Base-by-base conservation (phyloP, 345 rosid species). In the Euphorbia pulcherrima region DNA sequence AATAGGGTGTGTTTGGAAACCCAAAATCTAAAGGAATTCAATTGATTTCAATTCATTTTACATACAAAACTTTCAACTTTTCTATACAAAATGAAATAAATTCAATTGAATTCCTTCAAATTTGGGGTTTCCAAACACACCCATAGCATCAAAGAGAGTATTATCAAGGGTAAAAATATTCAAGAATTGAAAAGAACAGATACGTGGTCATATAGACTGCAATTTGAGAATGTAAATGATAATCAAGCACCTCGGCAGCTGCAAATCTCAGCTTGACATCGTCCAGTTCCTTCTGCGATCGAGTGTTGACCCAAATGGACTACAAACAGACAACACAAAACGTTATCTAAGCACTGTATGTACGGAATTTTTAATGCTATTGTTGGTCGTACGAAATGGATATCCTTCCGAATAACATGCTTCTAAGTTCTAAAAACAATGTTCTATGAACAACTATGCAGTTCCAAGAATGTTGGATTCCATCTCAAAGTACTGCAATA, bases 251-350 rank as follows among this genome's bases (percentile, higher is more conserved):
- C 97, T 91, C 99, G 0, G 96, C 97, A 57, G 97, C 97, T 66
- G 97, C 99, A 83, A 89, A 94, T 82, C 96, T 85, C 84, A 91
- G 72, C 79, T 86, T 89, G 59, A 91, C 96, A 75, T 94, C 97
- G 72, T 91, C 99, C 58, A 86, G 79, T 68, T 94, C 96, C 86
- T 72, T 91, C 56, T 89, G 92, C 62, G 79, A 81, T 74, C 92
- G 75, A 46, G 77, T 81, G 80, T 86, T 83, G 80, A 87, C 81
- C 99, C 99, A 94, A 75, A 94, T 83, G 41, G 97, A 91, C 97
- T 93, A 84, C 80, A 80, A 79, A 68, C 66, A 50, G 37, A 47
- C 55, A 61, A 46, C 62, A 50, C 9, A 73, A 58, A n/a, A 4
- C 9, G 3, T 44, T 33, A 58, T 39, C 46, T 35, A 21, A 57